These are phyloP conservation scores for Mucor lusitanicus DNA, from an alignment of 371 early-diverging fungal species.

Conservation along the genomic window DNA sequence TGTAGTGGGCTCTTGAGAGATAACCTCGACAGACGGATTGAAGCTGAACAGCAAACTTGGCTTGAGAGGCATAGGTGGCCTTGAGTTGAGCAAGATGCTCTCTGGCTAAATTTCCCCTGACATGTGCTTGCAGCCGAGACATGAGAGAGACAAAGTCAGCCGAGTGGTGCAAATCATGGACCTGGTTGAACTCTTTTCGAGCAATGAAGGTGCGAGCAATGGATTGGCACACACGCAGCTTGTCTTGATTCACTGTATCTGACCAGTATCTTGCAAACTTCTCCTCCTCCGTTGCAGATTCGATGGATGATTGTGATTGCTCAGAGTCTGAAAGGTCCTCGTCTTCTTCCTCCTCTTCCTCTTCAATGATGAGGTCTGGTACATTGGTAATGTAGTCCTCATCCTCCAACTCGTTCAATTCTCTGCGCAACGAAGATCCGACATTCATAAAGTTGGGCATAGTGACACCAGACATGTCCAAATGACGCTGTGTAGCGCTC, in stretches of 20 bases:
- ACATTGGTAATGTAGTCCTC: constrained; percentile 11
- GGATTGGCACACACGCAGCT: constrained; percentile 57
- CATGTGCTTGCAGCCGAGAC: constrained; percentile 64
- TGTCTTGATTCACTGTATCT: constrained; percentile 28
- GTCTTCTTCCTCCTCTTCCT: constrained; percentile 15
- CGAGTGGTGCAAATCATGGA: constrained; percentile 12
- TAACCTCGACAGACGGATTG: constrained; percentile 76
- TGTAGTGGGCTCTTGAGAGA: constrained; percentile 60
- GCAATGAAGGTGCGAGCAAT: constrained; percentile 58
- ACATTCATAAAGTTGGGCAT: constrained; percentile 88
- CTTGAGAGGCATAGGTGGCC: constrained; percentile 16
- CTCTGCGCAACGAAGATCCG: constrained; percentile 68
- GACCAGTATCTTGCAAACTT: constrained; percentile 24
- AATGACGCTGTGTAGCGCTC: constrained; percentile 77
- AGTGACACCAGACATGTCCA: constrained; percentile 77
- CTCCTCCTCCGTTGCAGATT: neutral
- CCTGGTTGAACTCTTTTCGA: constrained; percentile 32
- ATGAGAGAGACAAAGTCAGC: constrained; percentile 28
- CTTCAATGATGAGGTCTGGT: constrained; percentile 53
- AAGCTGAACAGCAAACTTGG: constrained; percentile 49
- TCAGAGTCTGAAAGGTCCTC: constrained; percentile 1
- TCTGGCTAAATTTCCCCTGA: constrained; percentile 59
- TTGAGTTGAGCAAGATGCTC: constrained; percentile 34
- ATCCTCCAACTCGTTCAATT: constrained; percentile 45
- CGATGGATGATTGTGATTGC: neutral